A percentile compares a stretch with the other conserved stretches of the same genome.
These are phyloP conservation scores for Lecanicillium sp. DNA, from an alignment of 2,329 filamentous ascomycete genomes.

Conservation along the genomic window DNA sequence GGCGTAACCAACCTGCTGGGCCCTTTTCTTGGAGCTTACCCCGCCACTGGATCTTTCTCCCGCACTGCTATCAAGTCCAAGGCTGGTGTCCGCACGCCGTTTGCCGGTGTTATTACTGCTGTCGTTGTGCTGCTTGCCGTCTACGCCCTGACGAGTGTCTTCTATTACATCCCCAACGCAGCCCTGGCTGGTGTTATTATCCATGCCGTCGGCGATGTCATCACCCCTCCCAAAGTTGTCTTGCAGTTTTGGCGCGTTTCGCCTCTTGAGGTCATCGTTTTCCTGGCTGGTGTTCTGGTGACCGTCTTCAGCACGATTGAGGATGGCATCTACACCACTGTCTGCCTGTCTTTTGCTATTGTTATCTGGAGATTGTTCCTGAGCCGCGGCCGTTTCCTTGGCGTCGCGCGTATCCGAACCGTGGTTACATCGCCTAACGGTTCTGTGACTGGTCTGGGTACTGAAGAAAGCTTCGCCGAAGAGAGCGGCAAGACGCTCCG, in stretches of 20 bases:
- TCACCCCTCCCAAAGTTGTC: slow-evolving; percentile 83
- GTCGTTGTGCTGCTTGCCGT: slow-evolving; percentile 81
- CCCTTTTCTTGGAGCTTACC: slow-evolving; percentile 87
- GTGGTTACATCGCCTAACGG: slow-evolving; percentile 12
- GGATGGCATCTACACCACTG: slow-evolving; percentile 84
- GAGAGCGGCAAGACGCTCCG: slow-evolving; percentile 44
- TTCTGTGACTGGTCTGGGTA: slow-evolving; percentile 10
- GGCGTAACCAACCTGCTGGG: slow-evolving; percentile 85
- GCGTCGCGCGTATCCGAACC: slow-evolving; percentile 29
- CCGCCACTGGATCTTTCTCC: slow-evolving; percentile 91
- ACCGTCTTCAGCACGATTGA: slow-evolving; percentile 87
- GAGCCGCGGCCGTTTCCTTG: slow-evolving; percentile 77
- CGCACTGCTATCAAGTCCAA: slow-evolving; percentile 97
- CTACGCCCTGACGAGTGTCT: slow-evolving; percentile 80
- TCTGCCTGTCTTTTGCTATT: slow-evolving; percentile 68
- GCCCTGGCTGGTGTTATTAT: slow-evolving; percentile 85
- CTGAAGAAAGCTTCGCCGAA: slow-evolving; percentile 38
- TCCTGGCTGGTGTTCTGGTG: slow-evolving; percentile 86
- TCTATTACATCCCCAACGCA: slow-evolving; percentile 87
- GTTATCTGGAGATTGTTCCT: slow-evolving; percentile 80
- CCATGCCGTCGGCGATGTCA: slow-evolving; percentile 87
- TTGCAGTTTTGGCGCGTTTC: slow-evolving; percentile 96
- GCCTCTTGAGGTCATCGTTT: slow-evolving; percentile 84
- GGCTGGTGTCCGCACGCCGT: slow-evolving; percentile 85
- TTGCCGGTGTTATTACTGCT: slow-evolving; percentile 85